phyloP scores from a whole-genome alignment of 257 asterid genomes.

The Fraxinus excelsior region DNA sequence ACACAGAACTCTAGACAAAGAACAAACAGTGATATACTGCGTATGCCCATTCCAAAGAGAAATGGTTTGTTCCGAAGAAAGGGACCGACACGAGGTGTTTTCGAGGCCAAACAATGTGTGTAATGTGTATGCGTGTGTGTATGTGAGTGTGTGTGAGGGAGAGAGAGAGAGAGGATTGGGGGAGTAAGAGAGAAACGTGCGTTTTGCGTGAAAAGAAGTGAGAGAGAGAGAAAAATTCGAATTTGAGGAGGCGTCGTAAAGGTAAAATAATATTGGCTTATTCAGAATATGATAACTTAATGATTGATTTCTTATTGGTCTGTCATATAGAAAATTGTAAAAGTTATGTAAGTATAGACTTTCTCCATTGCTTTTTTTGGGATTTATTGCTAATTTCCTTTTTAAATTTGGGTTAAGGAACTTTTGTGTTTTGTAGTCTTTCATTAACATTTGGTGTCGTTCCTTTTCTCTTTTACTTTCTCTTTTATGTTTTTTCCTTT shows the following conservation, averaged over 20 bases:
- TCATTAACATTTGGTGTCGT: background rate
- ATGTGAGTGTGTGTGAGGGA: conserved; percentile 19
- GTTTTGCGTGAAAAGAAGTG: conserved; percentile 65
- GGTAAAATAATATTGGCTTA: conserved; percentile 20
- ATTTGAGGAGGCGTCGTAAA: background rate
- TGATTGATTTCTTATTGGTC: conserved; percentile 16
- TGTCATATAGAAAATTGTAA: conserved; percentile 11
- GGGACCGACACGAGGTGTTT: conserved; percentile 49
- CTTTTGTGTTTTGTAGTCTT: conserved; percentile 21
- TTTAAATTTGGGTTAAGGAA: conserved; percentile 28
- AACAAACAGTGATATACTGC: background rate
- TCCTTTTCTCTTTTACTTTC: background rate
- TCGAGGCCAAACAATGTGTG: conserved; percentile 57
- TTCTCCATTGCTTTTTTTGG: conserved; percentile 22
- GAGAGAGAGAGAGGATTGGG: conserved; percentile 7
- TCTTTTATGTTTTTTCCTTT: background rate
- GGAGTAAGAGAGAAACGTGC: conserved; percentile 59
- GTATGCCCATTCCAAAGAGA: conserved; percentile 29
- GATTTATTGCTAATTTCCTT: conserved; percentile 30
- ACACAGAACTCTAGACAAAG: conserved; percentile 5
- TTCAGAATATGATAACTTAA: background rate
- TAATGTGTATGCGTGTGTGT: conserved; percentile 18
- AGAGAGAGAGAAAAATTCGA: conserved; percentile 24
- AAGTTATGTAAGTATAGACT: background rate
- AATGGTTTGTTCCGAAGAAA: conserved; percentile 25